These are phyloP conservation scores for Reutealis trisperma DNA, from an alignment of 345 rosid genomes.

Conservation along the genomic window DNA sequence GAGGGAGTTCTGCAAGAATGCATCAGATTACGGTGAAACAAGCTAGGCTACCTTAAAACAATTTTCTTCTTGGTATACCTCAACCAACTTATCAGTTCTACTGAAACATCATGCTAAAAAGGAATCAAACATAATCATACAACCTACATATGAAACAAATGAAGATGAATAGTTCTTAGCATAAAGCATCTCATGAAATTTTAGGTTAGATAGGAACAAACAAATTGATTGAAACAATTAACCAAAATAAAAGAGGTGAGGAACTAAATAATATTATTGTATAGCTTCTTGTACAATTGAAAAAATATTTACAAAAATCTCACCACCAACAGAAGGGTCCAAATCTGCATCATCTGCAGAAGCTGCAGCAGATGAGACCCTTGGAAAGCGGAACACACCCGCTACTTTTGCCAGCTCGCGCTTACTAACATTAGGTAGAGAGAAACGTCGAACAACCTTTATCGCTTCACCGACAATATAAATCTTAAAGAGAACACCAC, in stretches of 20 bases:
- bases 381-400: slow-evolving; percentile 66
- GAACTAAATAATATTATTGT: no score
- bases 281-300: no score
- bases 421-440: slow-evolving; percentile 70
- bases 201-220: not conserved
- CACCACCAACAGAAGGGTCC: slow-evolving; percentile 76
- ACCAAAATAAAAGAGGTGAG: no score
- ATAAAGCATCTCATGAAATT: not conserved
- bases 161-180: no score
- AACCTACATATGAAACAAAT: not conserved
- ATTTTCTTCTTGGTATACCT: not conserved
- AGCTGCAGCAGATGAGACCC: slow-evolving; percentile 89
- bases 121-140: not conserved
- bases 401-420: slow-evolving; percentile 53
- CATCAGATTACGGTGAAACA: slow-evolving; percentile 13
- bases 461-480: slow-evolving; percentile 79
- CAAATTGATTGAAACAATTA: no score
- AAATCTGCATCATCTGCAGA: slow-evolving; percentile 82
- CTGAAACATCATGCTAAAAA: not conserved
- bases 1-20: slow-evolving; percentile 78
- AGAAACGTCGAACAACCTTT: slow-evolving; percentile 77
- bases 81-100: not conserved
- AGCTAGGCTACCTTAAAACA: not conserved
- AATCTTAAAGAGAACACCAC: slow-evolving; percentile 85
- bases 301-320: slow-evolving; percentile 9